These are phyloP conservation scores for Hortiboletus campestris DNA, from an alignment of 768 basidiomycete species.

Conservation along the genomic window DNA sequence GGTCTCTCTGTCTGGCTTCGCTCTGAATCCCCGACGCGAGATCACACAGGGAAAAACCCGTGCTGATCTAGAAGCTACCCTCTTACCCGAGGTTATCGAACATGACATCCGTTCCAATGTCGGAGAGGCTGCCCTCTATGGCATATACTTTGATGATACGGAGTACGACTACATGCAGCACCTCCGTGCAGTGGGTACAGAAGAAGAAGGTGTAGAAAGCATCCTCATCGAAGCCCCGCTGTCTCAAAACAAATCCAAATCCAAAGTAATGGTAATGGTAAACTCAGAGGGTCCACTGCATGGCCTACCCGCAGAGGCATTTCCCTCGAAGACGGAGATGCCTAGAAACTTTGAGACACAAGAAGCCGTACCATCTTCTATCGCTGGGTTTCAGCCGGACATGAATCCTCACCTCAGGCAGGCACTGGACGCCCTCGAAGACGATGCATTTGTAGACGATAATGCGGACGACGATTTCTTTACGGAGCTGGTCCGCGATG, in stretches of 20 bases:
- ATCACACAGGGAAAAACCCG: slow-evolving; percentile 69
- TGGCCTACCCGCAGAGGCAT: slow-evolving; percentile 64
- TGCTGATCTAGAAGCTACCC: slow-evolving; percentile 67
- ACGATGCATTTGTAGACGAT: slow-evolving; percentile 90
- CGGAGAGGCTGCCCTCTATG: slow-evolving; percentile 88
- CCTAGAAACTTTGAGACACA: slow-evolving; percentile 74
- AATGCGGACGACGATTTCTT: slow-evolving; percentile 76
- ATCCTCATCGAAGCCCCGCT: slow-evolving; percentile 76
- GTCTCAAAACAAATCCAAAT: slow-evolving; percentile 34
- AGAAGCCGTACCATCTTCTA: slow-evolving; percentile 75
- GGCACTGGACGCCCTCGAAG: slow-evolving; percentile 89
- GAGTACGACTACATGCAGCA: slow-evolving; percentile 99
- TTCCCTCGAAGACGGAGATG: slow-evolving; percentile 73
- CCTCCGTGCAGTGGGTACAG: slow-evolving; percentile 71
- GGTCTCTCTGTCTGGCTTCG: not conserved
- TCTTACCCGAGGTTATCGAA: slow-evolving; percentile 47
- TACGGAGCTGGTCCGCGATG: slow-evolving; percentile 63
- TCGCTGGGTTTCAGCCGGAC: slow-evolving; percentile 89
- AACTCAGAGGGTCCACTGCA: slow-evolving; percentile 40
- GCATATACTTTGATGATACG: slow-evolving; percentile 92
- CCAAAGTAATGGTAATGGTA: slow-evolving; percentile 36
- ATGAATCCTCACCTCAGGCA: slow-evolving; percentile 97
- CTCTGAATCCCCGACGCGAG: slow-evolving; percentile 15
- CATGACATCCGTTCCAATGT: slow-evolving; percentile 53
- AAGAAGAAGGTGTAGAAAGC: slow-evolving; percentile 80